Evolutionary conservation across 352 stramenopile genomes (phyloP).

Genomic region (Globisporangium nodosum): DNA sequence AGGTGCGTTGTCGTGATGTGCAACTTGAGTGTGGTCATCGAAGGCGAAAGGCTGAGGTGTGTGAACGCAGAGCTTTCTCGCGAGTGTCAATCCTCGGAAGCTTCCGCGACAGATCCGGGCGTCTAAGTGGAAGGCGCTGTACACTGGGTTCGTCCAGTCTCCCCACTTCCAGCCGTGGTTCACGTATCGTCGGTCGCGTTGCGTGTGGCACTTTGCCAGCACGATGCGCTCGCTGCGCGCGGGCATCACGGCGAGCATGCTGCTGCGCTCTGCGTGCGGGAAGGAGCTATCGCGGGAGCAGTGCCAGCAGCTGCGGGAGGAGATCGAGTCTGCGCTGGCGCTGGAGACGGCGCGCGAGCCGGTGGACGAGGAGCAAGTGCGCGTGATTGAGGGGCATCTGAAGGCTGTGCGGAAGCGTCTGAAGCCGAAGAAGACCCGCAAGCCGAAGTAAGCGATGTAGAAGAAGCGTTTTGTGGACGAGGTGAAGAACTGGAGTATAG

Average conservation of each 20-base stretch:
- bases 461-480: no score
- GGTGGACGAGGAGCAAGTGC: slow-evolving; percentile 34
- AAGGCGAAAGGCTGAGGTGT: background rate
- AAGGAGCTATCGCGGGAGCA: slow-evolving; percentile 38
- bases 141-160: slow-evolving; percentile 63
- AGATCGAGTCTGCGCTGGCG: slow-evolving; percentile 38
- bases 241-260: slow-evolving; percentile 26
- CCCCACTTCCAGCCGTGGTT: slow-evolving; percentile 81
- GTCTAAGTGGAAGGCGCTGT: slow-evolving; percentile 63
- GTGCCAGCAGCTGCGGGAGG: slow-evolving; percentile 36
- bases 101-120: slow-evolving; percentile 57
- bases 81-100: slow-evolving; percentile 45
- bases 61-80: slow-evolving; percentile 35
- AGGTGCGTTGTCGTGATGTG: slow-evolving; percentile 13
- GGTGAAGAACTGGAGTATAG: no score
- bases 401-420: slow-evolving; percentile 36
- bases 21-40: background rate
- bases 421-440: slow-evolving; percentile 9
- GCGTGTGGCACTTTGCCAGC: slow-evolving; percentile 57
- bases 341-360: slow-evolving; percentile 26
- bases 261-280: slow-evolving; percentile 39
- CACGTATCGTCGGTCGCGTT: slow-evolving; percentile 53
- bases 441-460: background rate
- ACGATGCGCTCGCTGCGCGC: slow-evolving; percentile 50
- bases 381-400: slow-evolving; percentile 39